phyloP scores from a whole-genome alignment of 208 protist genomes.

The Leishmania major region DNA sequence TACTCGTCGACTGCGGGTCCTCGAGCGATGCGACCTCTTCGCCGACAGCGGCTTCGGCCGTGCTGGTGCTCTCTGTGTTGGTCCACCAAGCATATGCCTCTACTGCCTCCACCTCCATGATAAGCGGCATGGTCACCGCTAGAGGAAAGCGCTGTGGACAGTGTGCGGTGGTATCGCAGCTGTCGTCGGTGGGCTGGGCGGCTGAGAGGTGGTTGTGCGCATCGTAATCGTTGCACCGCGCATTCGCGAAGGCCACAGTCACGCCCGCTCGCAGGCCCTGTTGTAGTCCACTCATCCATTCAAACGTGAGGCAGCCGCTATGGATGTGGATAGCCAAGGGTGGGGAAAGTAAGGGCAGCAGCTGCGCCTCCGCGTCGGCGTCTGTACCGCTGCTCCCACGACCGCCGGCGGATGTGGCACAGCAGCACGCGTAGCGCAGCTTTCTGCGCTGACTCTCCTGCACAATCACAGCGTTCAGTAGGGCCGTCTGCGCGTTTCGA shows the following conservation, averaged over 20 bases:
- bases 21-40: not conserved
- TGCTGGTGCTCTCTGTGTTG: not conserved
- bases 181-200: not conserved
- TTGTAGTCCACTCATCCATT: constrained; percentile 20
- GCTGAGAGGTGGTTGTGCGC: not conserved
- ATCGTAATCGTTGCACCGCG: constrained; percentile 26
- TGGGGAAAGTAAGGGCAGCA: constrained; percentile 18
- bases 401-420: not conserved
- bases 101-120: constrained; percentile 12
- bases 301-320: constrained; percentile 17
- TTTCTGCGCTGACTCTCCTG: constrained; percentile 21
- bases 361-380: constrained; percentile 14
- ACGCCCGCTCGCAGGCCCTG: constrained; percentile 17
- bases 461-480: constrained; percentile 29
- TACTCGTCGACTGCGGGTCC: not conserved
- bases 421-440: constrained; percentile 30
- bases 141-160: constrained; percentile 1
- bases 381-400: not conserved
- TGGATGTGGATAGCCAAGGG: constrained; percentile 22
- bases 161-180: not conserved
- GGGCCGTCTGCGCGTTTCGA: constrained; percentile 16
- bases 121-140: constrained; percentile 10
- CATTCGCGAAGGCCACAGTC: constrained; percentile 21
- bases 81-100: constrained; percentile 36
- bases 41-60: not conserved